Base-by-base conservation (phyloP, 805 yeast species). In the Yamadazyma akitaensis region DNA sequence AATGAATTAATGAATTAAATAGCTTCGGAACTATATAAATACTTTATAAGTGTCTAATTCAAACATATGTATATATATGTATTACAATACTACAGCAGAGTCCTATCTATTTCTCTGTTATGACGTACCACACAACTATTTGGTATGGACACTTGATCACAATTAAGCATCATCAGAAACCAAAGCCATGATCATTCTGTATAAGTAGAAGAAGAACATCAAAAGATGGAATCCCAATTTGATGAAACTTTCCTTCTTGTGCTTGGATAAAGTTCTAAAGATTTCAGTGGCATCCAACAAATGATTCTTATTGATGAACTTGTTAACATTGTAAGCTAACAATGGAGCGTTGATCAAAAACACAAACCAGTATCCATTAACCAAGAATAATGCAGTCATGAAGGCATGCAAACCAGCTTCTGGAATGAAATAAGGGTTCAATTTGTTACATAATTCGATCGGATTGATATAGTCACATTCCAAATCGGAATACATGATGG, bases 391-490 rank as follows among this genome's bases (percentile, higher is more conserved):
- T 3, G 76, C 49, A 6, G 96, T 77, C 53, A 90, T 64, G 48
- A 84, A 72, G 1, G 77, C 94, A 60, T 92, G 97, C 48, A 88
- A 69, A 3, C 76, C 83, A 24, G 96, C 96, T 70, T 94, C 98
- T 41, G 97, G 97, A 35, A 86, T 74, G 58, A 92, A 83, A 71
- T 88, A 83, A 58, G 85, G 83, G 76, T 94, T 94, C 64, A 94
- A 80, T 61, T 88, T 85, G 72, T 88, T 88, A 73, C 99, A 94
- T 58, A 94, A 77, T 70, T 92, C 98, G 64, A 92, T 89, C 47
- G 98, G 98, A 68, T 92, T 94, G 72, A 92, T 91, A 76, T 92
- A 94, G 68, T 94, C 99, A 62, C 91, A 84, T 69, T 88, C 98
- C 67, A 91, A 77, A 70, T 91, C 98, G 54, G 96, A 87, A 75